Conservation (phyloP, 768 basidiomycete species). For the Mrakia frigida region DNA sequence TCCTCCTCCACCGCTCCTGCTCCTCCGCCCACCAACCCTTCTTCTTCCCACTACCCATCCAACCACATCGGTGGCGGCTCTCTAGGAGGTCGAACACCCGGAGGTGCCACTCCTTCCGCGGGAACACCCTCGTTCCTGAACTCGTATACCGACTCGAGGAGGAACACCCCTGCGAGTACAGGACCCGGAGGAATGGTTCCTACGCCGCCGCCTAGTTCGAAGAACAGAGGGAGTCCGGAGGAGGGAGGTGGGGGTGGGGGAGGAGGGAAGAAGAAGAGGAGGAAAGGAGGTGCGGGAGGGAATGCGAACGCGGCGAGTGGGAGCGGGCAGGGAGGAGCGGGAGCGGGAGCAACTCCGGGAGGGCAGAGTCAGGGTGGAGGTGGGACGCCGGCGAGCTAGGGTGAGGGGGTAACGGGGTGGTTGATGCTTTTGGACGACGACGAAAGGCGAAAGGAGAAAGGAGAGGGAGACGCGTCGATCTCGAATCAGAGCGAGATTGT, state of each 20-base stretch:
- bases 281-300: neutral
- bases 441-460: neutral
- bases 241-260: neutral
- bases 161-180: neutral
- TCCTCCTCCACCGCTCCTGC: conserved; percentile 21
- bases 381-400: neutral
- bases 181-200: conserved; percentile 24
- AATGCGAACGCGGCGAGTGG: neutral
- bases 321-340: neutral
- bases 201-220: conserved; percentile 18
- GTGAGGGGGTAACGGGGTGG: neutral
- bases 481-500: neutral
- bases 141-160: neutral
- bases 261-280: conserved; percentile 11
- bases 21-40: neutral
- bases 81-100: neutral
- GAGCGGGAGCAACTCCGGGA: neutral
- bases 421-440: too few relatives aligned
- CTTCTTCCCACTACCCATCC: neutral
- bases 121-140: neutral
- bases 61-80: neutral
- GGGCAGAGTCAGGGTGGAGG: neutral
- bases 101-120: neutral
- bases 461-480: neutral
- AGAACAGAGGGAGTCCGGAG: conserved; percentile 6